Base-by-base conservation (phyloP, 768 basidiomycete species). In the Russula compacta region DNA sequence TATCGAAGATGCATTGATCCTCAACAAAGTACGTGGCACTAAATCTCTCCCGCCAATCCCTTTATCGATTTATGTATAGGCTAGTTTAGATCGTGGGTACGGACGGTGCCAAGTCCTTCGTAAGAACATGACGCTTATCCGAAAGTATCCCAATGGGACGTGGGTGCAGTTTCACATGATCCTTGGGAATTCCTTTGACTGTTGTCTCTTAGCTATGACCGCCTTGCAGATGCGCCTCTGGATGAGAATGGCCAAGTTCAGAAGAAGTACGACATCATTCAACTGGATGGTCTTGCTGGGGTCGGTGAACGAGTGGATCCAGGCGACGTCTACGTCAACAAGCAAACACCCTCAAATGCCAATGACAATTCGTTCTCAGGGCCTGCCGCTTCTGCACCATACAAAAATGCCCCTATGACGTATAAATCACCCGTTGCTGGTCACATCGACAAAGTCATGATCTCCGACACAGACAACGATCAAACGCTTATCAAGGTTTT, bases 121-220 rank as follows among this genome's bases (percentile, higher is more conserved):
- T 65, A 99, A 99, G 76, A 93, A 97, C 67, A 83, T 87, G 11
- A 94, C 95, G 5, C 83, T 97, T 53, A 87, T 99, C 67, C 85
- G 93, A 67, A 94, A 92, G 74, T 98, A 98, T 74, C 89, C 94
- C 40, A 99, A 98, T 71, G 94, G 94, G 73, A 93, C 95, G 87
- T 93, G 72, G 75, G 93, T 88, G 0, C 12, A 4, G n/a, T 61
- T 29, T 29, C 38, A 14, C 14, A 21, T 36, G 49, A 24, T 32
- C 53, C 36, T 36, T 35, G 24, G 38, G 43, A n/a, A 38, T 29
- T 40, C 15, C 21, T 29, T 10, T 47, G 19, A 38, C 11, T 39
- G n/a, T 32, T 14, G 19, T 19, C 43, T 35, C 32, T 14, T 42
- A 94, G 92, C 10, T 95, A 86, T 71, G 97, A 99, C 74, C 92